Percentiles rank a stretch among this genome's conserved stretches.
Evolutionary conservation across 140 eudicot species (phyloP).

Genomic region (Ambrosia hybrid): DNA sequence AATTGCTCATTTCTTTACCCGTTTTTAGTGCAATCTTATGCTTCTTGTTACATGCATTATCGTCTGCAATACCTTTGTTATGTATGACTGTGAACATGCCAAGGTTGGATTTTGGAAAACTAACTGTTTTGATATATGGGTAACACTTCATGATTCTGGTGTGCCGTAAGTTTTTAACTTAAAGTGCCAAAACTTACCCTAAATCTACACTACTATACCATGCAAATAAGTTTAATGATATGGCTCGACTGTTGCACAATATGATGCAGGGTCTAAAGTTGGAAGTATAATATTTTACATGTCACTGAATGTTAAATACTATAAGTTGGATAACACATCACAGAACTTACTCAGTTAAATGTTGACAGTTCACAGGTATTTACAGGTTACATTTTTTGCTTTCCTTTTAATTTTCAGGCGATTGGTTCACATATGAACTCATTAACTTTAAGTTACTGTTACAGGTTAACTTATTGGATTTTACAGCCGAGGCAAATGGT

Average conservation of each 20-base stretch:
- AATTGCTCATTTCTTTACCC: too few relatives aligned
- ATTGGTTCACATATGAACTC: background rate
- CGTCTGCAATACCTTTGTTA: slow-evolving; percentile 89
- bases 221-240: background rate
- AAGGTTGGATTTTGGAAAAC: slow-evolving; percentile 98
- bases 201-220: too few relatives aligned
- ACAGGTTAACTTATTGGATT: slow-evolving; percentile 66
- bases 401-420: background rate
- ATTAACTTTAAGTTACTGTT: slow-evolving; percentile 12
- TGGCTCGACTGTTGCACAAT: background rate
- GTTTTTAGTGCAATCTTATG: slow-evolving; percentile 10
- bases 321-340: slow-evolving; percentile 52
- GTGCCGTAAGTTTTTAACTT: slow-evolving; percentile 35
- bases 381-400: background rate
- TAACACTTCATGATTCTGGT: slow-evolving; percentile 54
- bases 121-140: slow-evolving; percentile 94
- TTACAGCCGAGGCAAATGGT: slow-evolving; percentile 56
- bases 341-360: slow-evolving; percentile 57
- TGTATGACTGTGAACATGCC: slow-evolving; percentile 88
- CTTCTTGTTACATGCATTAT: slow-evolving; percentile 55
- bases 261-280: slow-evolving; percentile 35
- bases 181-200: too few relatives aligned
- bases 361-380: slow-evolving; percentile 78
- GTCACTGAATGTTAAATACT: slow-evolving; percentile 47
- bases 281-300: slow-evolving; percentile 67